These are phyloP conservation scores for Stephanodiscus triporus DNA, from an alignment of 108 stramenopile genomes.

Conservation along the genomic window DNA sequence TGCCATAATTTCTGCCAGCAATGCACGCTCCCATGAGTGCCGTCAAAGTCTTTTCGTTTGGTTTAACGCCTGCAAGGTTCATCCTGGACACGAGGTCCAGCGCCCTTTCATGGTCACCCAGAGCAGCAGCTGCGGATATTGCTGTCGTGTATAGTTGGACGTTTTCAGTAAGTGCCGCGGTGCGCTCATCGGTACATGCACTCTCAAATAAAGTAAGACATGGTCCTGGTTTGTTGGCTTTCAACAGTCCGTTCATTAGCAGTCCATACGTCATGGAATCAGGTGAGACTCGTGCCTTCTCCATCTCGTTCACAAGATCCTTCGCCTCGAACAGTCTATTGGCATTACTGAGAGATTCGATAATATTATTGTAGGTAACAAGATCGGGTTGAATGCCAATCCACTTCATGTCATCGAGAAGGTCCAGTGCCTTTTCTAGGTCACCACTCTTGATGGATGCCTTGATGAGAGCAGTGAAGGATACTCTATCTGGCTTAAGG, in stretches of 20 bases:
- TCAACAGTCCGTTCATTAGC: slow-evolving; percentile 80
- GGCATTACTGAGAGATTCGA: slow-evolving; percentile 67
- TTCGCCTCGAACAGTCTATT: slow-evolving; percentile 65
- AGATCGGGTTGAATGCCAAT: slow-evolving; percentile 64
- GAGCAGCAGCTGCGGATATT: slow-evolving; percentile 76
- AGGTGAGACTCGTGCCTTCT: slow-evolving; percentile 64
- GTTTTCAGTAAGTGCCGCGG: slow-evolving; percentile 75
- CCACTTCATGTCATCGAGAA: slow-evolving; percentile 84
- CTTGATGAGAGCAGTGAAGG: slow-evolving; percentile 81
- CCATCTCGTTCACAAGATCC: slow-evolving; percentile 80
- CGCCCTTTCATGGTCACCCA: slow-evolving; percentile 78
- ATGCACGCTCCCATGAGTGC: slow-evolving; percentile 84
- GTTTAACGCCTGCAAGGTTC: slow-evolving; percentile 78
- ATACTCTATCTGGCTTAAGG: slow-evolving; percentile 73
- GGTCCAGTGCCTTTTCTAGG: slow-evolving; percentile 56
- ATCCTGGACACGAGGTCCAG: slow-evolving; percentile 79
- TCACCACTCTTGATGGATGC: slow-evolving; percentile 62
- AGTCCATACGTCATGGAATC: slow-evolving; percentile 84
- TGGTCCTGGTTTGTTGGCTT: slow-evolving; percentile 71
- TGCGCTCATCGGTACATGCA: slow-evolving; percentile 66
- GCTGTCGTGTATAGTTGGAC: slow-evolving; percentile 90
- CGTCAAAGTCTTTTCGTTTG: slow-evolving; percentile 86
- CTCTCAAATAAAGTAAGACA: slow-evolving; percentile 83
- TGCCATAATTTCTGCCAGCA: slow-evolving; percentile 54
- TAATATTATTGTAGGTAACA: slow-evolving; percentile 76